These are phyloP conservation scores for Microbotryum intermedium DNA, from an alignment of 1,284 basidiomycete genomes.

Conservation along the genomic window DNA sequence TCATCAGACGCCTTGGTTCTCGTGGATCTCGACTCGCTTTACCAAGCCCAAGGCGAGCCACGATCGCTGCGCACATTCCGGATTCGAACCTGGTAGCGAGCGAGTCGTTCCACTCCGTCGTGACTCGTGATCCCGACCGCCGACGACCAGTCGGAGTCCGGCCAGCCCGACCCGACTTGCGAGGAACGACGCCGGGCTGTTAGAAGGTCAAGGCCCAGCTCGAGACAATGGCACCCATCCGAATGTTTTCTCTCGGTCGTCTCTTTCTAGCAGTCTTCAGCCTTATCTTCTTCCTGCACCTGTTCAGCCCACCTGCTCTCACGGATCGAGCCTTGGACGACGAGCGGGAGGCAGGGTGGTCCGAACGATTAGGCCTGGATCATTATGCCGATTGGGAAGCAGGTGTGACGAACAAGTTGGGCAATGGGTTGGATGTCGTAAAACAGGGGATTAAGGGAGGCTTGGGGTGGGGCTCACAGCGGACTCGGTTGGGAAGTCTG, in stretches of 20 bases:
- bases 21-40: too few relatives aligned
- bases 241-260: conserved; percentile 9
- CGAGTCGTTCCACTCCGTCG: background rate
- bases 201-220: background rate
- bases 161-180: background rate
- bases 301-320: conserved; percentile 10
- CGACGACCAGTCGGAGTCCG: background rate
- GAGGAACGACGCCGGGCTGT: background rate
- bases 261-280: conserved; percentile 2
- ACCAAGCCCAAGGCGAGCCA: background rate
- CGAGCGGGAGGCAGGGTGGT: conserved; percentile 9
- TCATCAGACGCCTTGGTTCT: too few relatives aligned
- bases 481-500: conserved; percentile 21
- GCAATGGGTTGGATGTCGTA: conserved; percentile 12
- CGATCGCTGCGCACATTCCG: background rate
- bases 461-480: conserved; percentile 8
- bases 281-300: conserved; percentile 19
- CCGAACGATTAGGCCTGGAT: conserved; percentile 21
- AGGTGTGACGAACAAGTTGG: conserved; percentile 18
- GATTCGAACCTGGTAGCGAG: background rate
- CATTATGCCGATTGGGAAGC: conserved; percentile 28
- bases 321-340: background rate
- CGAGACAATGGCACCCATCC: conserved; percentile 8
- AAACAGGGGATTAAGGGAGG: conserved; percentile 18
- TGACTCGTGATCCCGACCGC: background rate